Percentiles rank a stretch among this genome's conserved stretches.
Evolutionary conservation across 768 basidiomycete genomes (phyloP).

Genomic region (Suillus alpinus): DNA sequence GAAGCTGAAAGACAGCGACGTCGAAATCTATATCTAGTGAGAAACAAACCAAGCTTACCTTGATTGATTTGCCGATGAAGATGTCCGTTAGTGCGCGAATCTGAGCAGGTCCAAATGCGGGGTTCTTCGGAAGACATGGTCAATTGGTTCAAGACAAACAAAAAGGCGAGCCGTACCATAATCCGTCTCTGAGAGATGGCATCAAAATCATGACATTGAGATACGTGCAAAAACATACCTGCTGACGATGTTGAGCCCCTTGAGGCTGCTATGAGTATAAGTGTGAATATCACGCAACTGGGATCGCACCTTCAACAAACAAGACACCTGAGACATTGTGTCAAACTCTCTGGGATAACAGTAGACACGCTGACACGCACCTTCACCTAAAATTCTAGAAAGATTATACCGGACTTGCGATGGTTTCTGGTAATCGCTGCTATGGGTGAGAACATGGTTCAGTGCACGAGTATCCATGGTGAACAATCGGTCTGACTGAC

Average conservation of each 20-base stretch:
- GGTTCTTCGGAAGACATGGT: constrained; percentile 40
- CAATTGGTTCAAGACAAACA: not conserved
- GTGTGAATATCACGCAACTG: too few relatives aligned
- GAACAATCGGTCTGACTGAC: constrained; percentile 40
- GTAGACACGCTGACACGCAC: constrained; percentile 12
- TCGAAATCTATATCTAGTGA: constrained; percentile 2
- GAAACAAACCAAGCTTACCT: constrained; percentile 31
- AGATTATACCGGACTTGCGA: constrained; percentile 36
- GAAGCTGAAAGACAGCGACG: constrained; percentile 32
- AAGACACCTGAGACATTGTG: constrained; percentile 43
- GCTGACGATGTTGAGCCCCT: constrained; percentile 37
- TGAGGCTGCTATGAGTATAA: not conserved
- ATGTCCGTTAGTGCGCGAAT: constrained; percentile 55
- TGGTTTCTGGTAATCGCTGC: constrained; percentile 56
- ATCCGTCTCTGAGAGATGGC: constrained; percentile 18
- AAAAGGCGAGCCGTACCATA: constrained; percentile 22
- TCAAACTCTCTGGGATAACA: not conserved
- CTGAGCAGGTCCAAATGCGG: constrained; percentile 61
- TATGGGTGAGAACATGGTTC: constrained; percentile 60
- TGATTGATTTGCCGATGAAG: constrained; percentile 53
- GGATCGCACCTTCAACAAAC: constrained; percentile 33
- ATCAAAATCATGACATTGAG: not conserved
- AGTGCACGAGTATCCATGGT: constrained; percentile 64
- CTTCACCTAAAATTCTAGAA: constrained; percentile 40
- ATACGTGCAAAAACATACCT: constrained; percentile 22